These are phyloP conservation scores for Amaranthus hypochondriacus DNA, from an alignment of 148 eudicot genomes.

Conservation along the genomic window DNA sequence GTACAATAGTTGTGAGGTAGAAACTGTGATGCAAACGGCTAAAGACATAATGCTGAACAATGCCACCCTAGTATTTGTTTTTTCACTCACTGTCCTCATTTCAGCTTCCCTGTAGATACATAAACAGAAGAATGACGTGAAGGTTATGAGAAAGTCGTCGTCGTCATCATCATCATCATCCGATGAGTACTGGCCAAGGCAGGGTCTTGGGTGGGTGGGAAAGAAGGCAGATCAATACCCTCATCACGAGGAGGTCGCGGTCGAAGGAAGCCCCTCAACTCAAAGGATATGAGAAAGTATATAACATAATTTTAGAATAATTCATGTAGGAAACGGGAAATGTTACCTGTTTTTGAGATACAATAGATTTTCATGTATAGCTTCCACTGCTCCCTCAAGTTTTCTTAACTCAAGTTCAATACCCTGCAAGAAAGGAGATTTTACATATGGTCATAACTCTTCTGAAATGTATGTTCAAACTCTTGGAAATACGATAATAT, in stretches of 20 bases:
- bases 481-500: too few species aligned
- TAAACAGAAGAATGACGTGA: not conserved
- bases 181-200: too few species aligned
- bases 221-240: too few species aligned
- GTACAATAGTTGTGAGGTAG: conserved; percentile 54
- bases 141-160: not conserved
- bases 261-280: too few species aligned
- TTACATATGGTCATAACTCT: too few species aligned
- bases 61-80: conserved; percentile 77
- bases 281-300: not conserved
- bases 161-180: too few species aligned
- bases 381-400: conserved; percentile 85
- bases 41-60: conserved; percentile 73
- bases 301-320: not conserved
- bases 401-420: conserved; percentile 81
- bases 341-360: conserved; percentile 56
- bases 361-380: conserved; percentile 71
- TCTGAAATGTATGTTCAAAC: too few species aligned
- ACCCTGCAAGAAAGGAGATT: conserved; percentile 35
- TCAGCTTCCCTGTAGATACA: conserved; percentile 56
- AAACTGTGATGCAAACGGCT: conserved; percentile 67
- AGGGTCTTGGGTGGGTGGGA: too few species aligned
- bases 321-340: too few species aligned
- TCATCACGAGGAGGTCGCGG: too few species aligned
- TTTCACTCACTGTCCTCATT: conserved; percentile 73